Conservation (phyloP, 306 rosid genomes). For the Begonia fuchsioides region DNA sequence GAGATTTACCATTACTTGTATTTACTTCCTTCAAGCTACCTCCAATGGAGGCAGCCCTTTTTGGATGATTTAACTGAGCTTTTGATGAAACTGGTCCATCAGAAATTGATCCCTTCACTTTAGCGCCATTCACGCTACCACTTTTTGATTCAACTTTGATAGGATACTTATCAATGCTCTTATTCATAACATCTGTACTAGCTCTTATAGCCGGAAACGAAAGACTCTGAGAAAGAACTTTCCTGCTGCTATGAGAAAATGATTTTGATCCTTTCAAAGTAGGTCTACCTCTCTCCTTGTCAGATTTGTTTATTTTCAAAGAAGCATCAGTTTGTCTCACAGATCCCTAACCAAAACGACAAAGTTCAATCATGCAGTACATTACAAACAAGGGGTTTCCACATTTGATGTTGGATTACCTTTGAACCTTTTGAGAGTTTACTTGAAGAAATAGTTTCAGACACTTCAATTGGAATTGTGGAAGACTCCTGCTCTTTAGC, state of each 20-base stretch:
- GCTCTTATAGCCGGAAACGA: constrained; percentile 56
- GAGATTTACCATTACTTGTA: constrained; percentile 20
- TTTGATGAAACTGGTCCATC: constrained; percentile 14
- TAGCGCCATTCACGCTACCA: constrained; percentile 23
- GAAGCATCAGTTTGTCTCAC: constrained; percentile 13
- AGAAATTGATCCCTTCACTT: constrained; percentile 21
- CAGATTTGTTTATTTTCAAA: constrained; percentile 37
- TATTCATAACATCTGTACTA: constrained; percentile 39
- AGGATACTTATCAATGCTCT: constrained; percentile 39
- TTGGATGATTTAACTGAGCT: constrained; percentile 19
- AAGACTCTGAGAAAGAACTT: constrained; percentile 72
- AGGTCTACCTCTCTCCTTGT: constrained; percentile 32
- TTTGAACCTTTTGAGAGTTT: constrained; percentile 37
- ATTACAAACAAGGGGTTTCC: constrained; percentile 1
- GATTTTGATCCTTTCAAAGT: constrained; percentile 25
- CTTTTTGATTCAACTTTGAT: constrained; percentile 27
- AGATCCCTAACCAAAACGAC: not conserved
- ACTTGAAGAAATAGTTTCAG: constrained; percentile 27
- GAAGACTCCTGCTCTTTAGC: constrained; percentile 28
- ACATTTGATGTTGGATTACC: constrained; percentile 24
- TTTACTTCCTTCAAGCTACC: constrained; percentile 34
- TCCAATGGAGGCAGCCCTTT: constrained; percentile 28
- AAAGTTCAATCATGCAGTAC: constrained; percentile 5
- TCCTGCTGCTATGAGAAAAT: constrained; percentile 33
- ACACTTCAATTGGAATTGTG: constrained; percentile 20